These are phyloP conservation scores for Dioszegia hungarica DNA, from an alignment of 768 basidiomycete species.

Conservation along the genomic window DNA sequence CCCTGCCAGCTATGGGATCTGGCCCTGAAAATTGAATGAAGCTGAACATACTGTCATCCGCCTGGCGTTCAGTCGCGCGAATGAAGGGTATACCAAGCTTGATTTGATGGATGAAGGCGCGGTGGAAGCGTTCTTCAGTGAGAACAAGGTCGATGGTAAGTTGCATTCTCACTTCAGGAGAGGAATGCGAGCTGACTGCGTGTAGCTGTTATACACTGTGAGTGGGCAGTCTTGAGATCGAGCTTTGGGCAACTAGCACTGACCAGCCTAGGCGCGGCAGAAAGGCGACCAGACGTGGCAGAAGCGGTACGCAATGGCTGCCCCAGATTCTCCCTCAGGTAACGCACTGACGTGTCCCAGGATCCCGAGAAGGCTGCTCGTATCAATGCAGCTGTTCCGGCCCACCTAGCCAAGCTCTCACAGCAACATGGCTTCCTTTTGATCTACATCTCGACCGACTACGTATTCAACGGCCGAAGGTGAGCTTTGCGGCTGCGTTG, in stretches of 20 bases:
- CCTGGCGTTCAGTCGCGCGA: constrained; percentile 67
- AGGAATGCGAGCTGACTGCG: not conserved
- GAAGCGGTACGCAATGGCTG: constrained; percentile 61
- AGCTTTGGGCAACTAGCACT: too few species aligned
- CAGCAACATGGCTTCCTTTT: constrained; percentile 62
- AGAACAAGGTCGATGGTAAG: constrained; percentile 68
- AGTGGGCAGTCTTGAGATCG: too few species aligned
- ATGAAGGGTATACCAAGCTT: constrained; percentile 52
- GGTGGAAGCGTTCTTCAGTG: constrained; percentile 57
- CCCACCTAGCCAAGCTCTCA: constrained; percentile 64
- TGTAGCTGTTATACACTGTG: constrained; percentile 74
- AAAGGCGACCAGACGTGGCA: constrained; percentile 85
- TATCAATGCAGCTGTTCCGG: constrained; percentile 77
- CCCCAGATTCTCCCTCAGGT: not conserved
- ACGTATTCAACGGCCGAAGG: constrained; percentile 88
- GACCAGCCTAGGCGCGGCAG: constrained; percentile 60
- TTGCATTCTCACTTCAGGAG: too few species aligned
- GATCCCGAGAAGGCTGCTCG: constrained; percentile 66
- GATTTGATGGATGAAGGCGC: constrained; percentile 63
- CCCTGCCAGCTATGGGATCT: not conserved
- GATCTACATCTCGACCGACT: constrained; percentile 96
- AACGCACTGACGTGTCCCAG: constrained; percentile 46
- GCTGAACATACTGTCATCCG: constrained; percentile 55
- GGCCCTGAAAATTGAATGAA: too few species aligned
- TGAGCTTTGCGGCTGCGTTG: constrained; percentile 14